phyloP scores from a whole-genome alignment of 2,329 filamentous ascomycete species.

The Epichloe brachyelytri region DNA sequence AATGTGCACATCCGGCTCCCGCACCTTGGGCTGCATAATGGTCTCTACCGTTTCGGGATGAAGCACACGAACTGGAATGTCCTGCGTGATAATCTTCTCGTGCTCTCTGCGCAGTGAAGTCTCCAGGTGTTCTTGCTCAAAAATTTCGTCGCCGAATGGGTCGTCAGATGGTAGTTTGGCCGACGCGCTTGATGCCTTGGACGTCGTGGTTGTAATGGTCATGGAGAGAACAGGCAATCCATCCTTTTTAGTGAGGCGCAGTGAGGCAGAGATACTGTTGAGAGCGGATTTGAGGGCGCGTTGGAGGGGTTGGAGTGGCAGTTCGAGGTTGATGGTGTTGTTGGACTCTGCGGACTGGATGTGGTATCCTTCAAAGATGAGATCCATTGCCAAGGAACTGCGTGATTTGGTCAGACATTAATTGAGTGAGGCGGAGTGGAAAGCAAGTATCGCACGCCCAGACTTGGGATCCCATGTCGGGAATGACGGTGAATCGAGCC shows the following conservation, averaged over 20 bases:
- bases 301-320: constrained; percentile 77
- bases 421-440: background rate
- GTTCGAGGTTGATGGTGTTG: constrained; percentile 93
- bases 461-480: constrained; percentile 87
- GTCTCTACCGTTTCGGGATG: constrained; percentile 73
- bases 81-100: constrained; percentile 87
- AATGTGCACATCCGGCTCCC: constrained; percentile 90
- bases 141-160: constrained; percentile 29
- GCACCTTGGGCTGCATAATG: constrained; percentile 83
- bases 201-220: constrained; percentile 69
- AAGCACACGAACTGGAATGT: constrained; percentile 88
- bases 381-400: constrained; percentile 54
- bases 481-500: constrained; percentile 89
- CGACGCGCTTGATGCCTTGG: constrained; percentile 23
- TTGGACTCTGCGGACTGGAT: constrained; percentile 70
- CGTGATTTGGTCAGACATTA: background rate
- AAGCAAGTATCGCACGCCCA: constrained; percentile 60
- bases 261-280: constrained; percentile 65
- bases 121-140: constrained; percentile 38
- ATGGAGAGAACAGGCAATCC: constrained; percentile 75
- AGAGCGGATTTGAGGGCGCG: constrained; percentile 84
- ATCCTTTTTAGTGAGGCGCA: constrained; percentile 89
- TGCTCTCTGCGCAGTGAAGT: constrained; percentile 53
- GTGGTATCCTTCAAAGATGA: constrained; percentile 76
- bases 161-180: constrained; percentile 20